These are phyloP conservation scores for Agaricales sp. DNA, from an alignment of 1,284 basidiomycete species.

Conservation along the genomic window DNA sequence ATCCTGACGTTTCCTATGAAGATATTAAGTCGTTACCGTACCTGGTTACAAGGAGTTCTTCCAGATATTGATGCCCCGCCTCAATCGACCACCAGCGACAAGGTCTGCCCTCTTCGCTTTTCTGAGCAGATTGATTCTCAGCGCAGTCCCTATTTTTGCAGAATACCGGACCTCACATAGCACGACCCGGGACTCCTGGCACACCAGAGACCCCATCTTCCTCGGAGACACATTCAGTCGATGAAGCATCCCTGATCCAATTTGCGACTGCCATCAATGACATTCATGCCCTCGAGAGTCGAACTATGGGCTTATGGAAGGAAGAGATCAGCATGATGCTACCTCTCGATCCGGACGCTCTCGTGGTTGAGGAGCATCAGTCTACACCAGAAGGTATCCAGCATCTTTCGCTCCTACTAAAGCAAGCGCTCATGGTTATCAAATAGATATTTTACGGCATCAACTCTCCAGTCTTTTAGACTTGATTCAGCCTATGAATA, in stretches of 20 bases:
- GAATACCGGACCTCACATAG: slow-evolving; percentile 16
- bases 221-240: slow-evolving; percentile 43
- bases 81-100: slow-evolving; percentile 12
- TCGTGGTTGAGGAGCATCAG: slow-evolving; percentile 24
- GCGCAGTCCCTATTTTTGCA: slow-evolving; percentile 7
- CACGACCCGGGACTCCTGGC: slow-evolving; percentile 43
- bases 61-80: slow-evolving; percentile 24
- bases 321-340: slow-evolving; percentile 58
- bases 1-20: slow-evolving; percentile 19
- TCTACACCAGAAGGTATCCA: slow-evolving; percentile 40
- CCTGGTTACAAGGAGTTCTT: slow-evolving; percentile 53
- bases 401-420: neutral
- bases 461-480: slow-evolving; percentile 37
- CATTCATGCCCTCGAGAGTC: slow-evolving; percentile 42
- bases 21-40: slow-evolving; percentile 71
- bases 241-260: slow-evolving; percentile 52
- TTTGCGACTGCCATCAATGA: slow-evolving; percentile 58
- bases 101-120: slow-evolving; percentile 12
- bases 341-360: slow-evolving; percentile 25
- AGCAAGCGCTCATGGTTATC: slow-evolving; percentile 3
- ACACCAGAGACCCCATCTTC: slow-evolving; percentile 34
- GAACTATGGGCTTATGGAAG: slow-evolving; percentile 46
- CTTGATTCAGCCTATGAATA: slow-evolving; percentile 43
- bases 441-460: slow-evolving; percentile 46
- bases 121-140: neutral